phyloP scores from a whole-genome alignment of 208 protist genomes.

The Leishmania turanica region DNA sequence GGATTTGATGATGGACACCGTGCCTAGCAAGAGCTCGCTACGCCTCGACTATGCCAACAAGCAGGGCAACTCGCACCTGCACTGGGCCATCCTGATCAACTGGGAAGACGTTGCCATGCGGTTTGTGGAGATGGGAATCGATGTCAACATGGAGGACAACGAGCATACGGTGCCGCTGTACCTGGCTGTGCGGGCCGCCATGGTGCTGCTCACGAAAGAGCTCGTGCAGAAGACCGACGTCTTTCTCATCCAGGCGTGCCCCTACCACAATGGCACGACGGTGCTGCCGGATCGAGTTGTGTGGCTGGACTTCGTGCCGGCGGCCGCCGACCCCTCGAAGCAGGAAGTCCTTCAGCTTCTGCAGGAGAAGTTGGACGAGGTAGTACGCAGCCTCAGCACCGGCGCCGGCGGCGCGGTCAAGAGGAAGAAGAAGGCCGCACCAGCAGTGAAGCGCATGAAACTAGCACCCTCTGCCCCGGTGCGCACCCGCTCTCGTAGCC shows the following conservation, averaged over 20 bases:
- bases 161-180: conserved; percentile 66
- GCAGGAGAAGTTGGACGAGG: conserved; percentile 65
- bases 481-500: conserved; percentile 43
- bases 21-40: conserved; percentile 30
- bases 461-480: conserved; percentile 80
- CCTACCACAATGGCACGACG: conserved; percentile 81
- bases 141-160: conserved; percentile 74
- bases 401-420: conserved; percentile 21
- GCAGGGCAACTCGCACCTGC: conserved; percentile 61
- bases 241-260: conserved; percentile 77
- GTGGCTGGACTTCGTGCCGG: conserved; percentile 60
- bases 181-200: conserved; percentile 59
- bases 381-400: conserved; percentile 34
- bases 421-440: conserved; percentile 53
- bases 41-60: conserved; percentile 70
- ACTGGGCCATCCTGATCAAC: conserved; percentile 76
- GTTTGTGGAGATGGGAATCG: conserved; percentile 69
- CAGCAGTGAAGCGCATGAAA: conserved; percentile 66
- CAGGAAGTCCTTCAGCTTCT: conserved; percentile 52
- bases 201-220: conserved; percentile 50
- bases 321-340: conserved; percentile 28
- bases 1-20: conserved; percentile 52
- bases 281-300: conserved; percentile 77
- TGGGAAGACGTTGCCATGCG: conserved; percentile 55
- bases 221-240: conserved; percentile 57